phyloP scores from a whole-genome alignment of 192 early-diverging fungal genomes.

The Mortierella antarctica region DNA sequence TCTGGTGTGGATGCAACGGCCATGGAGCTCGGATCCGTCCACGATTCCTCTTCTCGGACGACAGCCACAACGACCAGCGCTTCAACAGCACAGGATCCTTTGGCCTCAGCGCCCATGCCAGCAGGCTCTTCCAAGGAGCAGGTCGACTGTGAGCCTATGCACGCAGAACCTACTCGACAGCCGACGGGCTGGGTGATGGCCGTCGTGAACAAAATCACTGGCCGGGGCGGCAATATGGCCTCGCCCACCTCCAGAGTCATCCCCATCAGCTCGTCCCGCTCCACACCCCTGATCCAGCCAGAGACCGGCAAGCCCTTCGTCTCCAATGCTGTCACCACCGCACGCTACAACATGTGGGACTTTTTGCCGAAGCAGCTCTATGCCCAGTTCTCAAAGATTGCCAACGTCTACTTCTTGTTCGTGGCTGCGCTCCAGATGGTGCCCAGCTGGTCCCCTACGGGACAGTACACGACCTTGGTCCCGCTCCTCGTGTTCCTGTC shows the following conservation, averaged over 20 bases:
- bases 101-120: background rate
- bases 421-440: slow-evolving; percentile 68
- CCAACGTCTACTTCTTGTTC: slow-evolving; percentile 77
- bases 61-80: slow-evolving; percentile 14
- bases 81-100: slow-evolving; percentile 7
- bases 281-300: slow-evolving; percentile 52
- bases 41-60: background rate
- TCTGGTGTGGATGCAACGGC: slow-evolving; percentile 1
- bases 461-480: slow-evolving; percentile 80
- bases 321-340: slow-evolving; percentile 69
- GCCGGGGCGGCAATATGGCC: slow-evolving; percentile 17
- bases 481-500: slow-evolving; percentile 80
- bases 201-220: slow-evolving; percentile 8
- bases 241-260: slow-evolving; percentile 29
- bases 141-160: background rate
- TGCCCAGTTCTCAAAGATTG: slow-evolving; percentile 76
- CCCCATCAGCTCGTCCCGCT: slow-evolving; percentile 28
- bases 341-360: slow-evolving; percentile 67
- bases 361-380: slow-evolving; percentile 74
- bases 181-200: slow-evolving; percentile 9
- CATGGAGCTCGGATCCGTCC: slow-evolving; percentile 42
- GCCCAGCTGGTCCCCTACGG: slow-evolving; percentile 81
- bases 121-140: slow-evolving; percentile 16
- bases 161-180: background rate
- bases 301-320: slow-evolving; percentile 61